Evolutionary conservation across 495 filamentous ascomycete genomes (phyloP), one percentile per base, ranked within the genome.

Genomic region (Talaromyces adpressus): DNA sequence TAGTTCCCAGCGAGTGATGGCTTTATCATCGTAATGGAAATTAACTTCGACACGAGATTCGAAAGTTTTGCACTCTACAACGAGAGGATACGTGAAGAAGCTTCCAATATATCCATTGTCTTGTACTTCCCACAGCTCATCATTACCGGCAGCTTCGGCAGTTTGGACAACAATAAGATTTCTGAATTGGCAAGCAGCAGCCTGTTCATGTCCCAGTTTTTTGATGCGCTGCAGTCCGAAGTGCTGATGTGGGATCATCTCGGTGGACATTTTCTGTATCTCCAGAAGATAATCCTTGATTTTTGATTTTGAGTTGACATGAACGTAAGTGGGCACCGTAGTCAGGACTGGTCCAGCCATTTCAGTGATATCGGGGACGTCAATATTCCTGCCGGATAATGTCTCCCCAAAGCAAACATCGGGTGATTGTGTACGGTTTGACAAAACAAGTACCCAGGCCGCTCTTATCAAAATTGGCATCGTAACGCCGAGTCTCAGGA

Each of bases 171-270:
- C 81, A 4, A 89, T 74, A 7, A 89, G 66, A 66, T 83, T 89
- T 59, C 85, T 80, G 71, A 90, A 84, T 34, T 87, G 84, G 66
- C 87, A 90, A 9, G 85, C 88, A 62, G 65, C 52, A 6, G 73
- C 66, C 0, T 73, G 67, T 62, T 80, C 75, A 4, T 58, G 62
- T 63, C 70, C 74, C 14, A 82, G 64, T 16, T 74, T 70, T 1
- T 72, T 71, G 30, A 81, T 80, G 14, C 71, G 68, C 52, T 80
- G 77, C 0, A 82, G 68, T 29, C 79, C 81, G 14, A 70, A 63
- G 54, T 82, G 79, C 53, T 83, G 75, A 61, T 79, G 74, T 7
- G 82, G 79, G 59, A 85, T 83, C 66, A 82, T 82, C 3, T 78
- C 73, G 0, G 76, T 75, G 0, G 77, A 73, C 39, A 69, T 70